Evolutionary conservation across 1,139 yeast species (phyloP).

Genomic region (Suhomyces maxii): DNA sequence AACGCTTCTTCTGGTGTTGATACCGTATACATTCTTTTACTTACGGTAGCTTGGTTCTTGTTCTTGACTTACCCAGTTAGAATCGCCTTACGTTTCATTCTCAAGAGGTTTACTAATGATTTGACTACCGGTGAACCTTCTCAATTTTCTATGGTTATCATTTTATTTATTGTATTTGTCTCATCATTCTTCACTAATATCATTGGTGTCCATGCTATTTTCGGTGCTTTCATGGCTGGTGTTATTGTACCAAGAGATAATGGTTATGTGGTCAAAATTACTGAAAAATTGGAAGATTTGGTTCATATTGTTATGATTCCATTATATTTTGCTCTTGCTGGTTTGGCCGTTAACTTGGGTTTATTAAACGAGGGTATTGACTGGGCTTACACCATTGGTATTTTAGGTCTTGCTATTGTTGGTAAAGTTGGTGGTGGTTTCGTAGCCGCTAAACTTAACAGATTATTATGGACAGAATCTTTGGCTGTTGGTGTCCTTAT

Average conservation of each 20-base stretch:
- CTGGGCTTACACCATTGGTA: conserved; percentile 75
- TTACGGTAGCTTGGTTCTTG: conserved; percentile 67
- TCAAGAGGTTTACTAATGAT: conserved; percentile 47
- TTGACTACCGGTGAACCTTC: conserved; percentile 62
- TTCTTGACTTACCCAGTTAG: conserved; percentile 58
- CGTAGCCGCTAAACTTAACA: conserved; percentile 59
- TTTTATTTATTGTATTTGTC: conserved; percentile 55
- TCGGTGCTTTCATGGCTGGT: conserved; percentile 80
- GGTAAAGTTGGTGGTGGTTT: conserved; percentile 70
- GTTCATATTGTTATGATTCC: conserved; percentile 72
- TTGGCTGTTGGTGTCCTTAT: conserved; percentile 75
- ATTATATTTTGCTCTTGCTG: conserved; percentile 76
- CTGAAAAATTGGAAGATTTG: conserved; percentile 74
- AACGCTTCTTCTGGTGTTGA: conserved; percentile 67
- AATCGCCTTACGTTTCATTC: conserved; percentile 43
- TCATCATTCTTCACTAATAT: conserved; percentile 79
- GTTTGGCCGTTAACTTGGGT: conserved; percentile 67
- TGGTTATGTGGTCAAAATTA: conserved; percentile 65
- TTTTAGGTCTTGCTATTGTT: conserved; percentile 62
- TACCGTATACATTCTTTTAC: conserved; percentile 65
- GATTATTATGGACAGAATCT: conserved; percentile 69
- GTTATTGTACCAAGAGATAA: conserved; percentile 76
- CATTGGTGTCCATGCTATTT: conserved; percentile 78
- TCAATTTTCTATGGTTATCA: conserved; percentile 57
- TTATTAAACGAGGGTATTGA: conserved; percentile 61